Evolutionary conservation across 2,329 filamentous ascomycete species (phyloP).

Genomic region (Sclerotinia sclerotiorum): DNA sequence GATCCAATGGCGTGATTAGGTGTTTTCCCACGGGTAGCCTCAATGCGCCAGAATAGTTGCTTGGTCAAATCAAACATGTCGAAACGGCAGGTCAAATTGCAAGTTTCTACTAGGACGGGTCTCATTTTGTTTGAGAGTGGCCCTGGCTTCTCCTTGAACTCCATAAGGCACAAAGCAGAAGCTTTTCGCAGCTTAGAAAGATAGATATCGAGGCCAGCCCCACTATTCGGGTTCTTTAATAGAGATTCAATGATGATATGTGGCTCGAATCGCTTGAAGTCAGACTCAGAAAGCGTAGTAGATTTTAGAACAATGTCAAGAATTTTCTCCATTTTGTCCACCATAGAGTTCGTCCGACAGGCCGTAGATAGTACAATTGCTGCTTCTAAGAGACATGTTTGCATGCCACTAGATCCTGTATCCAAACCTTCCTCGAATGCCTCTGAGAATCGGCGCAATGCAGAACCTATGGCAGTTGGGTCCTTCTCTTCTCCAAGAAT

Average conservation of each 20-base stretch:
- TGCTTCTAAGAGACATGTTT: constrained; percentile 27
- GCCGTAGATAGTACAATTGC: constrained; percentile 28
- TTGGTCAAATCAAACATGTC: constrained; percentile 31
- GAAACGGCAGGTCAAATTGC: constrained; percentile 27
- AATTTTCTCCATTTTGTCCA: constrained; percentile 29
- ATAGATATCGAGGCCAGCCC: background rate
- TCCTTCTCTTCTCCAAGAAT: constrained; percentile 27
- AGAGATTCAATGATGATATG: constrained; percentile 28
- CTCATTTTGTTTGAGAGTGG: constrained; percentile 23
- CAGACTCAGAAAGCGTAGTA: constrained; percentile 28
- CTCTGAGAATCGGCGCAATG: constrained; percentile 32
- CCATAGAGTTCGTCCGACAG: constrained; percentile 24
- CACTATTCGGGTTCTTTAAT: constrained; percentile 14
- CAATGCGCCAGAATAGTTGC: constrained; percentile 32
- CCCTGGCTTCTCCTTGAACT: constrained; percentile 31
- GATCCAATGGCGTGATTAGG: background rate
- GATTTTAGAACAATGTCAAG: constrained; percentile 30
- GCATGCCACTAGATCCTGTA: constrained; percentile 23
- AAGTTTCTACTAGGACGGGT: constrained; percentile 32
- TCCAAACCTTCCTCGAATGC: constrained; percentile 33
- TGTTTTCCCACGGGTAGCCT: constrained; percentile 22
- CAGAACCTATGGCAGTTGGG: constrained; percentile 27
- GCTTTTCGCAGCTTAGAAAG: constrained; percentile 30
- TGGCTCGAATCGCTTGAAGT: constrained; percentile 32
- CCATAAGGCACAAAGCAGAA: constrained; percentile 33